phyloP scores from a whole-genome alignment of 2,329 filamentous ascomycete genomes.

The Zymoseptoria pseudotritici region DNA sequence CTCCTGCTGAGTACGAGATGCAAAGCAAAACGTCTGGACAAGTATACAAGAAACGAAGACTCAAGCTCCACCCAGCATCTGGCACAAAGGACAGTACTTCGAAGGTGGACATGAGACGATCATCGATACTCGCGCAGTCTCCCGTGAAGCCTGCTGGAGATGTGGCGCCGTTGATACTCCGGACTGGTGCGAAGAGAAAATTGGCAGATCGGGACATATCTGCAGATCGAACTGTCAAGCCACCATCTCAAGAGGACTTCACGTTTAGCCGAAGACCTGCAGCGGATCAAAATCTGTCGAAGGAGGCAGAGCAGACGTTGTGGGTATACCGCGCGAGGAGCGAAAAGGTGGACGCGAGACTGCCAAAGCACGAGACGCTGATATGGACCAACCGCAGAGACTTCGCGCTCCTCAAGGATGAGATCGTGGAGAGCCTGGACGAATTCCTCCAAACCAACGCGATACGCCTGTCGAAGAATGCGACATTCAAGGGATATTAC shows the following conservation, averaged over 20 bases:
- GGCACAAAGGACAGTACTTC: conserved; percentile 42
- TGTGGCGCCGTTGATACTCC: conserved; percentile 28
- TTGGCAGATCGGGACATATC: conserved; percentile 45
- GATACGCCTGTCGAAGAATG: conserved; percentile 54
- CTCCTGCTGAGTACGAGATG: too few species aligned
- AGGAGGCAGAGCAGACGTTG: conserved; percentile 25
- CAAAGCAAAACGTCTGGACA: too few species aligned
- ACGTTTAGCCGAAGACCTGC: conserved; percentile 37
- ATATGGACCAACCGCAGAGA: conserved; percentile 11
- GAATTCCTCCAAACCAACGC: conserved; percentile 64
- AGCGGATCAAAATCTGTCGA: conserved; percentile 20
- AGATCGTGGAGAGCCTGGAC: conserved; percentile 70
- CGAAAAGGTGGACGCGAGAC: conserved; percentile 39
- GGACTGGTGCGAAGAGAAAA: conserved; percentile 52
- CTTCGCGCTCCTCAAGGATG: conserved; percentile 65
- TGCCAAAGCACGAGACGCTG: conserved; percentile 21
- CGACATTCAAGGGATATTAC: conserved; percentile 69
- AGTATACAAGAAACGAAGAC: too few species aligned
- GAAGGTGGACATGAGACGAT: conserved; percentile 36
- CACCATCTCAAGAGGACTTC: conserved; percentile 36
- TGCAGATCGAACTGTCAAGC: conserved; percentile 32
- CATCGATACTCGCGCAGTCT: conserved; percentile 37
- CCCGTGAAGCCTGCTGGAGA: conserved; percentile 28
- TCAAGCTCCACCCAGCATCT: too few species aligned
- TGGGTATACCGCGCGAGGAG: conserved; percentile 7